phyloP scores from a whole-genome alignment of 1,284 basidiomycete species.

The Rhodotorula glutinis region DNA sequence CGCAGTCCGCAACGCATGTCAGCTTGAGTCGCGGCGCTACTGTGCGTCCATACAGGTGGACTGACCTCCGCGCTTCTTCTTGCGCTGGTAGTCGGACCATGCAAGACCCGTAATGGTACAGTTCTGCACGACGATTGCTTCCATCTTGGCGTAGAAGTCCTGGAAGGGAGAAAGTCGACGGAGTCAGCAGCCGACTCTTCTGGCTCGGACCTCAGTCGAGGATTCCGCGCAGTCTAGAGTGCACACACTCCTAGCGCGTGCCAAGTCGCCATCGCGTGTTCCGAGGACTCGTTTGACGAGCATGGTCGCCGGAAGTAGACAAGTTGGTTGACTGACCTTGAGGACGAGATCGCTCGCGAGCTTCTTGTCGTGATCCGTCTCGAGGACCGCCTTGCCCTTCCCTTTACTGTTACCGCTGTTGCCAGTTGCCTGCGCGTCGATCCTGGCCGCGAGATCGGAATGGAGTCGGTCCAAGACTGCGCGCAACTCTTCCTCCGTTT shows the following conservation, averaged over 20 bases:
- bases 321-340: constrained; percentile 14
- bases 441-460: constrained; percentile 5
- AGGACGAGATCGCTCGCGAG: constrained; percentile 22
- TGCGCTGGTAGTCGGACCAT: constrained; percentile 13
- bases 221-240: too few relatives aligned
- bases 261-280: not conserved
- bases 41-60: not conserved
- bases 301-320: too few relatives aligned
- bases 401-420: not conserved
- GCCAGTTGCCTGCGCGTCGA: not conserved
- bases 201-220: too few relatives aligned
- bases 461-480: constrained; percentile 18
- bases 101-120: constrained; percentile 27
- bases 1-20: not conserved
- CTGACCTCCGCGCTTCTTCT: constrained; percentile 17
- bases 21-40: not conserved
- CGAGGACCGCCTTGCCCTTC: not conserved
- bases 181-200: too few relatives aligned
- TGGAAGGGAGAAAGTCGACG: not conserved
- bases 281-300: too few relatives aligned
- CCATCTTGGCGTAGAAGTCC: constrained; percentile 30
- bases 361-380: not conserved
- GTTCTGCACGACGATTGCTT: constrained; percentile 20
- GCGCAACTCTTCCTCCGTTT: constrained; percentile 26
- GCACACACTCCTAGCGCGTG: too few relatives aligned